These are phyloP conservation scores for Eleusine indica DNA, from an alignment of 176 grass and related monocot species.

Conservation along the genomic window DNA sequence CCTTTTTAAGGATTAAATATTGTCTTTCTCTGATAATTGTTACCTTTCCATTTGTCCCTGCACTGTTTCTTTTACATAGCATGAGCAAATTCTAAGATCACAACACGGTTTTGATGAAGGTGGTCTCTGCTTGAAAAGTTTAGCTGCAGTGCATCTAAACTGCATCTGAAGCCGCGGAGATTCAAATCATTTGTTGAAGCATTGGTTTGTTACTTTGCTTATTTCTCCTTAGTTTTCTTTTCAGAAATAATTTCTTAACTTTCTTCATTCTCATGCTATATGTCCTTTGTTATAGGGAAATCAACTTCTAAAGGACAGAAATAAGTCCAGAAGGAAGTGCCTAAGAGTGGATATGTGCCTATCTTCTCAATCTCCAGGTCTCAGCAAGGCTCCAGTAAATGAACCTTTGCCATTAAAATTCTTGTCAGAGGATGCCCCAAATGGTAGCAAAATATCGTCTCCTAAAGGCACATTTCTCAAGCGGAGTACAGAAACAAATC, in stretches of 20 bases:
- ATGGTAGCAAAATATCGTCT: constrained; percentile 59
- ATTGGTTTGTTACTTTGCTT: constrained; percentile 55
- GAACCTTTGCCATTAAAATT: constrained; percentile 63
- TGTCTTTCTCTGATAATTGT: constrained; percentile 16
- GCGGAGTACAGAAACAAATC: constrained; percentile 56
- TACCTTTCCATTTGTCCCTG: constrained; percentile 11
- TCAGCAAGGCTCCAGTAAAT: constrained; percentile 55
- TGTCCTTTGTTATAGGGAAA: constrained; percentile 60
- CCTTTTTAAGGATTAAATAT: background rate
- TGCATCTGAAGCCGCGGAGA: constrained; percentile 96
- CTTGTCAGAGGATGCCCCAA: constrained; percentile 56
- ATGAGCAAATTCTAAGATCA: constrained; percentile 25
- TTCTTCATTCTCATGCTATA: constrained; percentile 38
- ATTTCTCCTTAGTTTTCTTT: constrained; percentile 8
- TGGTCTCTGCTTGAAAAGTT: constrained; percentile 98
- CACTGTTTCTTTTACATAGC: constrained; percentile 1
- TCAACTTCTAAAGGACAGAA: constrained; percentile 92
- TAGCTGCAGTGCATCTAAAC: constrained; percentile 94
- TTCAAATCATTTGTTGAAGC: constrained; percentile 99
- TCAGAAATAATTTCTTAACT: background rate
- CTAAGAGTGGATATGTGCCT: constrained; percentile 59
- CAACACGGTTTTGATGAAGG: constrained; percentile 59
- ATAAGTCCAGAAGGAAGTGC: constrained; percentile 89
- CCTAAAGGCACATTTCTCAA: constrained; percentile 69
- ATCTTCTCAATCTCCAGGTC: constrained; percentile 51